phyloP scores from a whole-genome alignment of 129 eudicot species.

The Flaveria brownii region DNA sequence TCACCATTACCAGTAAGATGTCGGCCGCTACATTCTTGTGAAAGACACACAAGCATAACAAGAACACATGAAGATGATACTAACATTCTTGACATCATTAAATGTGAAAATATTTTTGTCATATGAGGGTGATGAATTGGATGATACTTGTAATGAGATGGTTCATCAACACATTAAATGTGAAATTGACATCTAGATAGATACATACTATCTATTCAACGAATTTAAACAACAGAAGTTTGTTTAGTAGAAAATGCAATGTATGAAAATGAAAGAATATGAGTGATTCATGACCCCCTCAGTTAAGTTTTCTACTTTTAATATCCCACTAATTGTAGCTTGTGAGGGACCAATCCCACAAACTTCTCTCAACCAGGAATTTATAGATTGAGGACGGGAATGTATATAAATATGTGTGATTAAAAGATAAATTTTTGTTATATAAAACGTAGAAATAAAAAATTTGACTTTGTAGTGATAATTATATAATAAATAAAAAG shows the following conservation, averaged over 20 bases:
- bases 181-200: background rate
- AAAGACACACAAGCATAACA: slow-evolving; percentile 40
- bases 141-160: slow-evolving; percentile 29
- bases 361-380: slow-evolving; percentile 38
- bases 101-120: background rate
- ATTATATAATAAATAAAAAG: no score
- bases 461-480: no score
- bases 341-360: slow-evolving; percentile 35
- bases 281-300: slow-evolving; percentile 41
- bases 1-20: slow-evolving; percentile 32
- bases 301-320: slow-evolving; percentile 24
- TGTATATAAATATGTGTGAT: background rate
- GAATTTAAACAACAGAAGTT: slow-evolving; percentile 21
- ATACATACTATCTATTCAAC: slow-evolving; percentile 3
- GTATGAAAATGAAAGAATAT: slow-evolving; percentile 51
- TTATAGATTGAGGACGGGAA: slow-evolving; percentile 15
- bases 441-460: background rate
- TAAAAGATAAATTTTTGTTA: no score
- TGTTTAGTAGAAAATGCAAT: slow-evolving; percentile 49
- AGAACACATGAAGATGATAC: slow-evolving; percentile 35
- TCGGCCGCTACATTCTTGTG: slow-evolving; percentile 44
- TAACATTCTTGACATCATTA: slow-evolving; percentile 50
- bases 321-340: slow-evolving; percentile 24
- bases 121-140: slow-evolving; percentile 20
- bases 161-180: slow-evolving; percentile 52